Evolutionary conservation across 2,329 filamentous ascomycete species (phyloP).

Genomic region (Dothiorella sarmentorum): DNA sequence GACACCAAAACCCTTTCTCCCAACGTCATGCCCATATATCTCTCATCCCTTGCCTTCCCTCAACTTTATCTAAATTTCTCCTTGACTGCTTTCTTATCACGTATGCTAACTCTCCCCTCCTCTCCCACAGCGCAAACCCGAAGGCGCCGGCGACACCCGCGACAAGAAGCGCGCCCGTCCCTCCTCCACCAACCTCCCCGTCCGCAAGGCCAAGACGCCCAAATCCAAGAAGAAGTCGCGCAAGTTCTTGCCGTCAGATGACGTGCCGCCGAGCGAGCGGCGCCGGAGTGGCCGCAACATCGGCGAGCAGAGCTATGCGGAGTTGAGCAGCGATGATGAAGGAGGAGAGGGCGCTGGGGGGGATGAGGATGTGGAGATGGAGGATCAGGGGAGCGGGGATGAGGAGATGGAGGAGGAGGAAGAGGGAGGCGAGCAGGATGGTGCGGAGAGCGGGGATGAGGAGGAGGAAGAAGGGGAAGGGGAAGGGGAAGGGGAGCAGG

Average conservation of each 20-base stretch:
- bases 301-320: slow-evolving; percentile 44
- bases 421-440: not conserved
- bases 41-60: slow-evolving; percentile 22
- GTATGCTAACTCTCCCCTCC: slow-evolving; percentile 21
- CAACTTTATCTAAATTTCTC: too few species aligned
- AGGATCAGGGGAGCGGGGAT: slow-evolving; percentile 20
- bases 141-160: slow-evolving; percentile 27
- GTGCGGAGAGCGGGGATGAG: not conserved
- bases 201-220: slow-evolving; percentile 38
- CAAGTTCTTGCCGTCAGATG: too few species aligned
- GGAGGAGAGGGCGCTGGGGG: slow-evolving; percentile 27
- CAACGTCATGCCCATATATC: too few species aligned
- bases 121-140: slow-evolving; percentile 19
- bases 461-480: slow-evolving; percentile 21
- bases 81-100: too few species aligned
- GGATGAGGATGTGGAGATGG: slow-evolving; percentile 24
- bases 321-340: slow-evolving; percentile 36
- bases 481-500: too few species aligned
- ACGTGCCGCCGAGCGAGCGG: slow-evolving; percentile 39
- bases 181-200: slow-evolving; percentile 31
- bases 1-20: too few species aligned
- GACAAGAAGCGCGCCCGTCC: slow-evolving; percentile 34
- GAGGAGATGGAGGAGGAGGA: slow-evolving; percentile 11
- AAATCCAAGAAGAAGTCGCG: slow-evolving; percentile 26
- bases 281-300: slow-evolving; percentile 42